A percentile compares a stretch with the other conserved stretches of the same genome.
These are phyloP conservation scores for Gautieria morchelliformis DNA, from an alignment of 768 basidiomycete genomes.

Conservation along the genomic window DNA sequence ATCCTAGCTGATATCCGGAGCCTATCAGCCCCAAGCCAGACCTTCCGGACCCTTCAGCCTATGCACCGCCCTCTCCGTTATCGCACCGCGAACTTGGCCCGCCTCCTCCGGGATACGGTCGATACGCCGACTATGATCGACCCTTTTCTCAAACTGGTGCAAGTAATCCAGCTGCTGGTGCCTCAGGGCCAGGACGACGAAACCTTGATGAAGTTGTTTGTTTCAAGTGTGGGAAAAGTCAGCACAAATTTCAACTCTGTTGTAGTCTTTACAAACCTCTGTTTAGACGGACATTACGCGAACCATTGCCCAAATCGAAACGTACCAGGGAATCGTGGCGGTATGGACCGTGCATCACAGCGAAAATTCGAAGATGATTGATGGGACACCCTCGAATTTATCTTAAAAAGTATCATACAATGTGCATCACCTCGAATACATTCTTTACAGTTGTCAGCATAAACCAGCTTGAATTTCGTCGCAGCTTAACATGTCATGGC, in stretches of 20 bases:
- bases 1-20: not conserved
- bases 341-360: conserved; percentile 42
- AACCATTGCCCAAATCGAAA: conserved; percentile 88
- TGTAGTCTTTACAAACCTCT: not conserved
- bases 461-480: too few species aligned
- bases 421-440: too few species aligned
- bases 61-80: conserved; percentile 67
- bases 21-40: conserved; percentile 62
- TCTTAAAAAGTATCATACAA: too few species aligned
- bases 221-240: conserved; percentile 53
- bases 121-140: conserved; percentile 71
- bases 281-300: conserved; percentile 70
- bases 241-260: conserved; percentile 37
- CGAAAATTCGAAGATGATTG: conserved; percentile 5
- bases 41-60: conserved; percentile 59
- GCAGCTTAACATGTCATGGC: too few species aligned
- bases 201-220: conserved; percentile 80
- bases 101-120: conserved; percentile 85
- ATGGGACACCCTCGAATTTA: too few species aligned
- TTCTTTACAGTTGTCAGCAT: too few species aligned
- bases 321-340: conserved; percentile 85
- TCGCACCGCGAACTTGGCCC: conserved; percentile 76
- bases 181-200: conserved; percentile 38
- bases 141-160: conserved; percentile 23
- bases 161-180: conserved; percentile 24